These are phyloP conservation scores for Trichoderma orchidacearum DNA, from an alignment of 495 filamentous ascomycete species.

Conservation along the genomic window DNA sequence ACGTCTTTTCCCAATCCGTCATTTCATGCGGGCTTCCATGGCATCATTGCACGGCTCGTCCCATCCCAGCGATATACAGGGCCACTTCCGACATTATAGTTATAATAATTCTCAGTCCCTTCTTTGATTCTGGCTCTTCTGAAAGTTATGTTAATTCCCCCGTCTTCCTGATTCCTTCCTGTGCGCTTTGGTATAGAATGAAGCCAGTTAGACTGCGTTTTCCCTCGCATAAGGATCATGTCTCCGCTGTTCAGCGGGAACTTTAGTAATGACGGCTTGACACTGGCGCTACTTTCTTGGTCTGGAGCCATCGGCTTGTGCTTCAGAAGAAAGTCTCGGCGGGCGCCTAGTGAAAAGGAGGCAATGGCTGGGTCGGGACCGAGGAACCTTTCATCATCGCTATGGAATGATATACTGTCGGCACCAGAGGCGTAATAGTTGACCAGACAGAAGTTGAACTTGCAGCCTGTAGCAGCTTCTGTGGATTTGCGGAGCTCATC, in stretches of 20 bases:
- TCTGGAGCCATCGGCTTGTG: slow-evolving; percentile 38
- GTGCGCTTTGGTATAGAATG: slow-evolving; percentile 62
- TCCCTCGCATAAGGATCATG: slow-evolving; percentile 59
- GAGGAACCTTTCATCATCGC: slow-evolving; percentile 64
- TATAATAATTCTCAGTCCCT: slow-evolving; percentile 50
- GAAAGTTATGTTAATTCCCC: slow-evolving; percentile 67
- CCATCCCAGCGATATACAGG: slow-evolving; percentile 49
- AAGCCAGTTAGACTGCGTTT: slow-evolving; percentile 57
- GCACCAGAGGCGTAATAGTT: slow-evolving; percentile 62
- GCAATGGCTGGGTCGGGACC: slow-evolving; percentile 54
- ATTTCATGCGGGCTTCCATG: slow-evolving; percentile 16
- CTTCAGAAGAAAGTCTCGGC: slow-evolving; percentile 57
- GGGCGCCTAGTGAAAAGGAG: slow-evolving; percentile 51
- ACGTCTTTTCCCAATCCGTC: slow-evolving; percentile 2
- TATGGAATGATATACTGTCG: slow-evolving; percentile 63
- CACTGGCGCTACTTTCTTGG: slow-evolving; percentile 6
- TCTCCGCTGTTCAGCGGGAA: slow-evolving; percentile 49
- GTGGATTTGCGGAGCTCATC: slow-evolving; percentile 38
- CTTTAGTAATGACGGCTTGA: slow-evolving; percentile 36
- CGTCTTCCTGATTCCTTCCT: slow-evolving; percentile 36
- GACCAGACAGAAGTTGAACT: slow-evolving; percentile 61
- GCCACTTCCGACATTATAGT: slow-evolving; percentile 62
- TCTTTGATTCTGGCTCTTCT: slow-evolving; percentile 46
- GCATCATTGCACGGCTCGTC: slow-evolving; percentile 37
- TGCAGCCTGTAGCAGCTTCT: slow-evolving; percentile 42